Percentiles rank a stretch among this genome's conserved stretches.
Evolutionary conservation across 371 early-diverging fungal genomes (phyloP).

Genomic region (Mortierella sp.): DNA sequence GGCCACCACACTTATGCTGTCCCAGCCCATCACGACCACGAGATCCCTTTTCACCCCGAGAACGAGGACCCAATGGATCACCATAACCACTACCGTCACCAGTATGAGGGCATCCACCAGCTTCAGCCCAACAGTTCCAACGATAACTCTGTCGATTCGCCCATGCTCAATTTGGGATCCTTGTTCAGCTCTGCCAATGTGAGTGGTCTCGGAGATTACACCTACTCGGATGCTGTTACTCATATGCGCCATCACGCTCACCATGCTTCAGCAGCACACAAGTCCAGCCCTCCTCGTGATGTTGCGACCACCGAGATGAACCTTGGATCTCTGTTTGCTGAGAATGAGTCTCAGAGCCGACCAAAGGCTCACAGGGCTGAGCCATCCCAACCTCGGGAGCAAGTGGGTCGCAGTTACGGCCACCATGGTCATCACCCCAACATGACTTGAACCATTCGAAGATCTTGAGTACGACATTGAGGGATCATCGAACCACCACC

Average conservation of each 20-base stretch:
- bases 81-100: too few species aligned
- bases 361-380: too few species aligned
- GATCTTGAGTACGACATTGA: neutral
- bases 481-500: neutral
- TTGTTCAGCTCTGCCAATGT: too few species aligned
- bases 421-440: neutral
- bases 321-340: neutral
- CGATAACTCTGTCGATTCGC: too few species aligned
- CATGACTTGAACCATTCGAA: neutral
- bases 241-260: neutral
- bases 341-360: neutral
- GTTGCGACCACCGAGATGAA: neutral
- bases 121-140: too few species aligned
- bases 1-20: slow-evolving; percentile 16
- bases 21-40: neutral
- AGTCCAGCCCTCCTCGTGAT: neutral
- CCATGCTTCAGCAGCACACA: neutral
- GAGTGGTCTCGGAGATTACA: neutral
- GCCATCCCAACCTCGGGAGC: neutral
- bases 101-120: too few species aligned
- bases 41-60: too few species aligned
- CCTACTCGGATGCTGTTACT: neutral
- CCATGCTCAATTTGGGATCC: too few species aligned
- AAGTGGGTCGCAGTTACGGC: neutral
- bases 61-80: too few species aligned